Conservation (phyloP, 1,139 yeast species). For the Debaryomyces robertsiae region DNA sequence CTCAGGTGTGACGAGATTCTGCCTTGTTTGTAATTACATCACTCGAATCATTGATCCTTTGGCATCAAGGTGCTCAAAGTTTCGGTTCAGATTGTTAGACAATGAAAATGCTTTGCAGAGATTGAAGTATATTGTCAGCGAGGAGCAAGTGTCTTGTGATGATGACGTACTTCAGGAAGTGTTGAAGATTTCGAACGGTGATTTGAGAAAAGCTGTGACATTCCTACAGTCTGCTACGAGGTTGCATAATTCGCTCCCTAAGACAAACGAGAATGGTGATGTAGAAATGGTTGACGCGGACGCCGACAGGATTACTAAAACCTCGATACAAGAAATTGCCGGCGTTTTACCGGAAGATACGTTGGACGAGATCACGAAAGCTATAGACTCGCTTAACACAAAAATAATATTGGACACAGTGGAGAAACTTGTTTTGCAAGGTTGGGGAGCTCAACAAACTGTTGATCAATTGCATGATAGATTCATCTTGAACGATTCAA, state of each 20-base stretch:
- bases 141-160: conserved; percentile 52
- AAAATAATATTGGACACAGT: conserved; percentile 47
- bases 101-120: conserved; percentile 69
- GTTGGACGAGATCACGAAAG: conserved; percentile 45
- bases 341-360: conserved; percentile 74
- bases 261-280: conserved; percentile 28
- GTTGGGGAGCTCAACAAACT: conserved; percentile 87
- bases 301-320: conserved; percentile 37
- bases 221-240: conserved; percentile 85
- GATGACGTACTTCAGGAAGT: conserved; percentile 61
- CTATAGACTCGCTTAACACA: conserved; percentile 41
- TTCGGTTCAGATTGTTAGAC: conserved; percentile 81
- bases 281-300: conserved; percentile 26
- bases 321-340: conserved; percentile 70
- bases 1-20: conserved; percentile 87
- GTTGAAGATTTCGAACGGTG: conserved; percentile 76
- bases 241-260: conserved; percentile 39
- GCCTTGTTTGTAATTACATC: conserved; percentile 92
- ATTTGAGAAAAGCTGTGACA: conserved; percentile 91
- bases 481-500: conserved; percentile 59
- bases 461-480: conserved; percentile 79
- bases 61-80: conserved; percentile 94
- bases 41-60: conserved; percentile 95
- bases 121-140: conserved; percentile 58
- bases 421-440: conserved; percentile 62